Evolutionary conservation across 129 eudicot genomes (phyloP).

Genomic region (Mikania micrantha): DNA sequence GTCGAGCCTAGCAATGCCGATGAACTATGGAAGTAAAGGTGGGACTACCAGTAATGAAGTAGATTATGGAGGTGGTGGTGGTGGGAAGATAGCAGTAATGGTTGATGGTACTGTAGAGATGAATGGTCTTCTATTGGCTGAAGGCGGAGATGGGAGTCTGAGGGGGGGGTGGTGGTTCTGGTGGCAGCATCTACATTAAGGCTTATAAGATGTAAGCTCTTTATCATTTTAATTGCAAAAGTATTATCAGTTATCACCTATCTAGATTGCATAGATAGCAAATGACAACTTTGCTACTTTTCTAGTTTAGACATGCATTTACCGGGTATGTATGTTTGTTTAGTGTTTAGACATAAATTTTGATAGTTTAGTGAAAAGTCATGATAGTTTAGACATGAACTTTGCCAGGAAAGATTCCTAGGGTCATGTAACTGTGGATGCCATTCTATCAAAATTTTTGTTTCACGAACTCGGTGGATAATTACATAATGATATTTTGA

Average conservation of each 20-base stretch:
- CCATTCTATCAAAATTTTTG: not conserved
- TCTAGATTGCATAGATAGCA: constrained; percentile 1
- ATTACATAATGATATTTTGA: not conserved
- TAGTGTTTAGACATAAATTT: constrained; percentile 4
- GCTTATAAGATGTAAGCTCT: constrained; percentile 73
- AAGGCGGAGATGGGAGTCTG: constrained; percentile 75
- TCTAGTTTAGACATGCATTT: too few relatives aligned
- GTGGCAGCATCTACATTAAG: constrained; percentile 82
- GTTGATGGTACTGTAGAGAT: constrained; percentile 43
- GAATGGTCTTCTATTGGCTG: constrained; percentile 73
- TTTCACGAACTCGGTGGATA: not conserved
- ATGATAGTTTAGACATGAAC: not conserved
- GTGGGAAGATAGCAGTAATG: constrained; percentile 57
- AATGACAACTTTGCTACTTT: constrained; percentile 1
- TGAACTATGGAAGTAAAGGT: constrained; percentile 89
- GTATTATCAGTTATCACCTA: not conserved
- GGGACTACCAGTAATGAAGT: constrained; percentile 75
- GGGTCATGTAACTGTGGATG: constrained; percentile 2
- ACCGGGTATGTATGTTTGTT: too few relatives aligned
- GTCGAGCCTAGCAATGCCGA: constrained; percentile 52
- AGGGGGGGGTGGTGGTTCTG: constrained; percentile 98
- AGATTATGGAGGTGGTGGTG: constrained; percentile 95
- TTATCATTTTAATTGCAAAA: constrained; percentile 1
- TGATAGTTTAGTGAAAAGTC: constrained; percentile 3
- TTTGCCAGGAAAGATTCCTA: not conserved